phyloP scores from a whole-genome alignment of 345 rosid genomes.

The Eucalyptus brandiana region DNA sequence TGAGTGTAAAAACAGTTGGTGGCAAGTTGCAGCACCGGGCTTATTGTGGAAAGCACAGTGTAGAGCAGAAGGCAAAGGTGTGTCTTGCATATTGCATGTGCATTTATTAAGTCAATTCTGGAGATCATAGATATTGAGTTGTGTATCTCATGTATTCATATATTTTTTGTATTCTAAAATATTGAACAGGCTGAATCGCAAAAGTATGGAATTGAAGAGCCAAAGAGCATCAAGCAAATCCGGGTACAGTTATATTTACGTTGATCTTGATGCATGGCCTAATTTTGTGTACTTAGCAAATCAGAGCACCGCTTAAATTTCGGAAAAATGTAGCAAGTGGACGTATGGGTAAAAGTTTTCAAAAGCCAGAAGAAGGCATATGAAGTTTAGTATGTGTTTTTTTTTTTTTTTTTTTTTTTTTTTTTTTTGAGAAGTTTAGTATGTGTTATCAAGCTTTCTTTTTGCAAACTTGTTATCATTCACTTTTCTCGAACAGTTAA shows the following conservation, averaged over 20 bases:
- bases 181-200: constrained; percentile 62
- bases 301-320: neutral
- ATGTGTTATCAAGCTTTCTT: neutral
- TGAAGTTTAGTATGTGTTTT: neutral
- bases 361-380: neutral
- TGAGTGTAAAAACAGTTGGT: constrained; percentile 46
- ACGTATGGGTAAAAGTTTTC: neutral
- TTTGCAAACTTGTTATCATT: neutral
- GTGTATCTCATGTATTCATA: neutral
- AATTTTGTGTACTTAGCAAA: neutral
- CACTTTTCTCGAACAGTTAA: neutral
- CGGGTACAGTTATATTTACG: constrained; percentile 34
- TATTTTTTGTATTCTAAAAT: neutral
- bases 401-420: no score
- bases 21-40: constrained; percentile 87
- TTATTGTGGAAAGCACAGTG: constrained; percentile 81
- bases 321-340: neutral
- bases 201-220: constrained; percentile 73
- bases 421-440: no score
- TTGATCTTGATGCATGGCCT: neutral
- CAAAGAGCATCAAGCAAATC: constrained; percentile 67
- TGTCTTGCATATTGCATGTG: neutral
- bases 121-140: neutral
- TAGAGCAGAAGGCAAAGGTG: constrained; percentile 89
- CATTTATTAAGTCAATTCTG: neutral